These are phyloP conservation scores for Cadophora luteo-olivacea DNA, from an alignment of 2,329 filamentous ascomycete species.

Conservation along the genomic window DNA sequence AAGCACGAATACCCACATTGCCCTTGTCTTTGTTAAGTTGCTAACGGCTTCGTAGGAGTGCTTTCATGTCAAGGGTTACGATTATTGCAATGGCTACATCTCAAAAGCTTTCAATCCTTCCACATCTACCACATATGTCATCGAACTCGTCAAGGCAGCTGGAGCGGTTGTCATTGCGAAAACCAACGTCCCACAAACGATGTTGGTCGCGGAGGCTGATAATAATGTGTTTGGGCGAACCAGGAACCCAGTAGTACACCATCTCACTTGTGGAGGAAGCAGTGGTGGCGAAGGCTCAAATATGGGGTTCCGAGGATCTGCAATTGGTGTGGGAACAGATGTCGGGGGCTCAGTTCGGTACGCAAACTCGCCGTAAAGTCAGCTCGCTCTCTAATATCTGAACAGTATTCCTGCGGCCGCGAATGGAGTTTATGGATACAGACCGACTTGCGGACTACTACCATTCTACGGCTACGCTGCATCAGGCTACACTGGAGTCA, in stretches of 20 bases:
- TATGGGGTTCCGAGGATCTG: constrained; percentile 72
- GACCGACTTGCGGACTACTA: constrained; percentile 43
- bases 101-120: constrained; percentile 69
- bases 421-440: constrained; percentile 44
- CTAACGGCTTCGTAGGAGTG: constrained; percentile 59
- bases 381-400: constrained; percentile 85
- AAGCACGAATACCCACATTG: constrained; percentile 33
- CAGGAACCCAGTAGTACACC: constrained; percentile 62
- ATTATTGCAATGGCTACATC: constrained; percentile 81
- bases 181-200: constrained; percentile 82
- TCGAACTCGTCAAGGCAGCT: constrained; percentile 70
- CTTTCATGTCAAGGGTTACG: constrained; percentile 80
- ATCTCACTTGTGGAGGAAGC: constrained; percentile 86
- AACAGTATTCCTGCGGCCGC: constrained; percentile 49
- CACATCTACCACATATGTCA: constrained; percentile 59
- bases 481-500: constrained; percentile 45
- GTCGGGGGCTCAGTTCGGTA: constrained; percentile 86
- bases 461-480: constrained; percentile 45
- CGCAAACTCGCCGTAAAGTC: constrained; percentile 63
- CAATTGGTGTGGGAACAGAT: constrained; percentile 88
- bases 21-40: not conserved
- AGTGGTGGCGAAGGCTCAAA: constrained; percentile 75
- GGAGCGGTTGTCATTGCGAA: constrained; percentile 89
- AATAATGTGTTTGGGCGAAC: constrained; percentile 28
- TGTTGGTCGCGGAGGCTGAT: constrained; percentile 29